These are phyloP conservation scores for Suillus brevipes DNA, from an alignment of 768 basidiomycete genomes.

Conservation along the genomic window DNA sequence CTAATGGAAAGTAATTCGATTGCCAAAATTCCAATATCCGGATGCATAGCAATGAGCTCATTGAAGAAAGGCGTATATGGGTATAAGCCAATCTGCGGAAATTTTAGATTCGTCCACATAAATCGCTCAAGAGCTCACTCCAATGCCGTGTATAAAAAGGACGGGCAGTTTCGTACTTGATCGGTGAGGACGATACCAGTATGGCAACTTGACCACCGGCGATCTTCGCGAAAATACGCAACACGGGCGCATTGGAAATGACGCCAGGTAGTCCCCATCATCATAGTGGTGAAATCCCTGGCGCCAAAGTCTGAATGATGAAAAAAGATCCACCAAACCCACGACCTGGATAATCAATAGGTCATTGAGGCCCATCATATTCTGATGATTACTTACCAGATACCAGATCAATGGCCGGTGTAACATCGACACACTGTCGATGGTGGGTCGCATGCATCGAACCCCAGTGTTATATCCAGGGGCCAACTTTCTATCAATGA, in stretches of 20 bases:
- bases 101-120: constrained; percentile 7
- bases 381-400: constrained; percentile 38
- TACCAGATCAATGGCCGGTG: constrained; percentile 72
- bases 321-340: constrained; percentile 46
- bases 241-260: constrained; percentile 56
- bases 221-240: constrained; percentile 45
- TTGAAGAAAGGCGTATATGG: constrained; percentile 55
- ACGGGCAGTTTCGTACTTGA: constrained; percentile 50
- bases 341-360: constrained; percentile 45
- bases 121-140: constrained; percentile 37
- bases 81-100: constrained; percentile 56
- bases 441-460: constrained; percentile 49
- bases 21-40: constrained; percentile 57
- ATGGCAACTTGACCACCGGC: constrained; percentile 35
- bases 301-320: constrained; percentile 38
- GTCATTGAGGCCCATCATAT: background rate
- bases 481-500: constrained; percentile 41
- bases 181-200: constrained; percentile 52
- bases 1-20: constrained; percentile 61
- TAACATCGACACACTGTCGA: constrained; percentile 54
- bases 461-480: constrained; percentile 40
- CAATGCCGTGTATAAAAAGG: constrained; percentile 71
- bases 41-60: constrained; percentile 43
- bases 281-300: constrained; percentile 59
- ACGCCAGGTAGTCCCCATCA: constrained; percentile 32